phyloP scores from a whole-genome alignment of 495 filamentous ascomycete genomes.

The Aspergillus conjunctus region DNA sequence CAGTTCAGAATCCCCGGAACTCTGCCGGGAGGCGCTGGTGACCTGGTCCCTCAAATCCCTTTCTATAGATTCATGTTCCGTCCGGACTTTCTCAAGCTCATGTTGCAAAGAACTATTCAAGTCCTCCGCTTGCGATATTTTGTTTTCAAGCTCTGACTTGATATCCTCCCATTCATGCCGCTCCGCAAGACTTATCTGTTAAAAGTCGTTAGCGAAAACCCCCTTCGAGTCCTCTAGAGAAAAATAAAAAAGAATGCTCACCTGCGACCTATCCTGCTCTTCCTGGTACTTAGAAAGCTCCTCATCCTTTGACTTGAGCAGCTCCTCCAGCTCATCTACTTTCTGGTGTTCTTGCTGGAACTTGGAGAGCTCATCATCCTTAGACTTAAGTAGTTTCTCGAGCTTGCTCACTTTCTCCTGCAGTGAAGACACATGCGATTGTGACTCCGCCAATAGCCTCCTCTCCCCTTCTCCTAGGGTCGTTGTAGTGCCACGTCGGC shows the following conservation, averaged over 20 bases:
- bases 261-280: constrained; percentile 48
- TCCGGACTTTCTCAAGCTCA: constrained; percentile 72
- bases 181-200: constrained; percentile 48
- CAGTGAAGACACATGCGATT: constrained; percentile 72
- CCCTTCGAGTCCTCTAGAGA: neutral
- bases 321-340: constrained; percentile 62
- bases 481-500: constrained; percentile 57
- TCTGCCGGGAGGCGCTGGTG: constrained; percentile 49
- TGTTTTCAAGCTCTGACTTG: constrained; percentile 72
- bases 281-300: constrained; percentile 45
- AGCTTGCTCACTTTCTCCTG: constrained; percentile 73
- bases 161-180: constrained; percentile 73
- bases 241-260: constrained; percentile 26
- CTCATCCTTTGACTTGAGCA: constrained; percentile 53
- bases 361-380: constrained; percentile 58
- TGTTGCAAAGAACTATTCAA: constrained; percentile 74
- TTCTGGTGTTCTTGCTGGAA: constrained; percentile 47
- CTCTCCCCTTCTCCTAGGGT: constrained; percentile 64
- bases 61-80: constrained; percentile 65
- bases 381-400: constrained; percentile 60
- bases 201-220: constrained; percentile 11
- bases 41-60: constrained; percentile 65
- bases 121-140: constrained; percentile 74
- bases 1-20: constrained; percentile 48
- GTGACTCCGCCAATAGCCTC: constrained; percentile 72